Evolutionary conservation across 2,329 filamentous ascomycete species (phyloP).

Genomic region (Colletotrichum tabaci): DNA sequence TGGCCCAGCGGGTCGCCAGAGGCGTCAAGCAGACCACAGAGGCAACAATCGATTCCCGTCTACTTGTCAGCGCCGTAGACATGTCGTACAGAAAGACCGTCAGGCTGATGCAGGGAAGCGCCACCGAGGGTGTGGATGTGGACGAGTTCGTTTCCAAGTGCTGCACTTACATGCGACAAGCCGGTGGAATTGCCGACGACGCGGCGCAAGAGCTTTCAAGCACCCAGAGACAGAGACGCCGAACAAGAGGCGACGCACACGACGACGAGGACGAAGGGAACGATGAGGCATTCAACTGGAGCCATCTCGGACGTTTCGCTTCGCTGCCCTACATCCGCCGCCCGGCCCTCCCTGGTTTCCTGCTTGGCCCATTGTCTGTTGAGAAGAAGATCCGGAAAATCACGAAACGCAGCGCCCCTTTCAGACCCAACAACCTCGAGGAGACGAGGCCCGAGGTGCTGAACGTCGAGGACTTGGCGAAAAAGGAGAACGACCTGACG

Average conservation of each 20-base stretch:
- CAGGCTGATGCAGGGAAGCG: constrained; percentile 80
- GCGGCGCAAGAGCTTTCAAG: constrained; percentile 65
- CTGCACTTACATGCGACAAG: constrained; percentile 87
- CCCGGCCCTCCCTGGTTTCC: constrained; percentile 84
- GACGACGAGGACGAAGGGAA: constrained; percentile 77
- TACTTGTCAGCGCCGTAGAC: constrained; percentile 86
- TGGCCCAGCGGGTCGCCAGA: constrained; percentile 75
- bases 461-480: constrained; percentile 79
- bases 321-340: constrained; percentile 81
- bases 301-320: constrained; percentile 82
- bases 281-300: constrained; percentile 89
- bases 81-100: constrained; percentile 84
- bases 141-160: constrained; percentile 95
- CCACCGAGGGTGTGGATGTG: constrained; percentile 83
- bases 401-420: constrained; percentile 78
- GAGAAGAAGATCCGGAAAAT: constrained; percentile 85
- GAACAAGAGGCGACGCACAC: constrained; percentile 51
- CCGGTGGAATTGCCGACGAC: constrained; percentile 68
- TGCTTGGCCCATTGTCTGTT: constrained; percentile 89
- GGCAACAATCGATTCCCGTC: constrained; percentile 89
- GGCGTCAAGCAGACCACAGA: constrained; percentile 90
- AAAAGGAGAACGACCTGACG: constrained; percentile 85
- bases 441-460: constrained; percentile 87
- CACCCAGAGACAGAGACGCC: constrained; percentile 63
- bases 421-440: constrained; percentile 77